Percentiles rank a stretch among this genome's conserved stretches.
Evolutionary conservation across 2,329 filamentous ascomycete species (phyloP).

Genomic region (Monilinia laxa): DNA sequence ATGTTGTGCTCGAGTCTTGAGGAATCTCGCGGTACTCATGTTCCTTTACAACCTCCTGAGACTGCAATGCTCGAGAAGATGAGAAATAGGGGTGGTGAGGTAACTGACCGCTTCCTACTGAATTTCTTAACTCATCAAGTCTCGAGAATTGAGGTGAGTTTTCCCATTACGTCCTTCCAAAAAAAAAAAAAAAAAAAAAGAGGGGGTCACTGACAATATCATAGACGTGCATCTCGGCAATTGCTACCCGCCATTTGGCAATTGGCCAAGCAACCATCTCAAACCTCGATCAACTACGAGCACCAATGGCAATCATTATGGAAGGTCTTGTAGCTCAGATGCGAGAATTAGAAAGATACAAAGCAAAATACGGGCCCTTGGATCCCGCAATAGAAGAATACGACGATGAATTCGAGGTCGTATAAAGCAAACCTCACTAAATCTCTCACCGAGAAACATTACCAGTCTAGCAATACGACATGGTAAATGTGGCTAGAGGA

Average conservation of each 20-base stretch:
- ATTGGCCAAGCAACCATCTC: slow-evolving; percentile 62
- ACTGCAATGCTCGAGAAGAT: slow-evolving; percentile 76
- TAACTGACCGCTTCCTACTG: slow-evolving; percentile 83
- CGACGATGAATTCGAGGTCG: slow-evolving; percentile 17
- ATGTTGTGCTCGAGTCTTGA: slow-evolving; percentile 92
- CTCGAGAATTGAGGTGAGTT: slow-evolving; percentile 82
- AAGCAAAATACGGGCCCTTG: slow-evolving; percentile 37
- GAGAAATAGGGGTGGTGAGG: slow-evolving; percentile 72
- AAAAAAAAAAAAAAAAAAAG: too few relatives aligned
- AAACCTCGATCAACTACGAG: slow-evolving; percentile 69
- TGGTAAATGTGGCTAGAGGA: slow-evolving; percentile 14
- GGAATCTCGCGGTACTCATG: slow-evolving; percentile 52
- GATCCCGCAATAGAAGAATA: slow-evolving; percentile 1
- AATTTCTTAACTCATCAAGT: slow-evolving; percentile 95
- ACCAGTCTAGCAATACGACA: neutral
- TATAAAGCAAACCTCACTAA: neutral
- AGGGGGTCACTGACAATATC: slow-evolving; percentile 25
- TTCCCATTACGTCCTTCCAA: slow-evolving; percentile 27
- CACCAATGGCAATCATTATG: slow-evolving; percentile 74
- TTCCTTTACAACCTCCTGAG: slow-evolving; percentile 73
- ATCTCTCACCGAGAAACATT: neutral
- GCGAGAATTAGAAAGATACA: slow-evolving; percentile 62
- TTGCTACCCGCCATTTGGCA: slow-evolving; percentile 76
- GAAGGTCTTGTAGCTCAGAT: slow-evolving; percentile 60
- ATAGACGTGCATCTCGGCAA: slow-evolving; percentile 77